Evolutionary conservation across 495 filamentous ascomycete species (phyloP), one percentile per base, ranked within the genome.

Genomic region (Talaromyces wortmannii): DNA sequence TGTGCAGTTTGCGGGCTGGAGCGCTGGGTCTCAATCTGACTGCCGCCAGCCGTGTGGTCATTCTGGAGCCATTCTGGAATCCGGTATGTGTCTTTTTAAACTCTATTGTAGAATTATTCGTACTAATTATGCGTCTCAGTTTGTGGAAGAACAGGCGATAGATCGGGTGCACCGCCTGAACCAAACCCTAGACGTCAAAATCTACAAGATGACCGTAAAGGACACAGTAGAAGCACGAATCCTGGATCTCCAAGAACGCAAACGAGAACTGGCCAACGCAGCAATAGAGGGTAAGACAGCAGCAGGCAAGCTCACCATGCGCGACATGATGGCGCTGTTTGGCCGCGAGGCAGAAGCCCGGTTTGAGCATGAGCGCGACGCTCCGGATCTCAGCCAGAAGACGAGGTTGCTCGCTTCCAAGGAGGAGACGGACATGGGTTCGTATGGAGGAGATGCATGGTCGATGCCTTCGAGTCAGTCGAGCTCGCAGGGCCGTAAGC

Each of bases 21-120:
- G 90, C 90, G 12, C 67, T 98, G 43, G 94, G 94, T 3, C 81
- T 98, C 13, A 98, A 98, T 67, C 78, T 98, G 31, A 97, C 95
- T 5, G 94, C 92, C 0, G 94, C 94, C 13, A 91, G 87, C 57
- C 81, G 94, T 36, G 94, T 98, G 7, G 82, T 98, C 42, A 97
- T 98, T 63, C 73, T 98, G 31, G 94, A 98, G 65, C 94, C 94
- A 0, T 98, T 97, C 70, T 98, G 94, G 94, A 98, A 98, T 70
- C 88, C 94, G 47, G 84, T 88, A 78, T 70, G 83, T 77, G 42
- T 15, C 31, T 10, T 16, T 49, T 23, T n/a, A n/a, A n/a, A n/a
- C n/a, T n/a, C n/a, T n/a, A n/a, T n/a, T n/a, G n/a, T n/a, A n/a
- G n/a, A n/a, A 23, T 23, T 23, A 23, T 23, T 23, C 23, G 23